These are phyloP conservation scores for Eimeria praecox DNA, from an alignment of 169 alveolate genomes.

Conservation along the genomic window DNA sequence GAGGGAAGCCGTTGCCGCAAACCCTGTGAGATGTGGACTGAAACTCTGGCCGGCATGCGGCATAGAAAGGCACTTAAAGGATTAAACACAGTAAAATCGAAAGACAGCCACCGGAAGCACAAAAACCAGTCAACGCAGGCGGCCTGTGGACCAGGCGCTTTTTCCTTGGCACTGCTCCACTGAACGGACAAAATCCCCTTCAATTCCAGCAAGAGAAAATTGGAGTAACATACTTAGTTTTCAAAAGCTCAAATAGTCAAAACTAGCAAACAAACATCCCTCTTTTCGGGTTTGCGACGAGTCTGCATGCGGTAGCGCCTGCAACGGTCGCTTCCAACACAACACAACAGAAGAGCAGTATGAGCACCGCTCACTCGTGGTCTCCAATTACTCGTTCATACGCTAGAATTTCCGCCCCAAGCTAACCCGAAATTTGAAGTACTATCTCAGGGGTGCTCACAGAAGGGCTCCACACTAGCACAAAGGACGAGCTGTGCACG, in stretches of 20 bases:
- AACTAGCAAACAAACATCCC: background rate
- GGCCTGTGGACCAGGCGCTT: background rate
- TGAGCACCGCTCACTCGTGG: background rate
- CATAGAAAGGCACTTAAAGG: background rate
- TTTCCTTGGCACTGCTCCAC: background rate
- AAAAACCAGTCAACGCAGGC: background rate
- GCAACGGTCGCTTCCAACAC: background rate
- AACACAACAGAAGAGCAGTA: background rate
- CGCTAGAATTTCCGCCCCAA: background rate
- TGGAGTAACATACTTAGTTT: background rate
- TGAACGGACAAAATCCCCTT: background rate
- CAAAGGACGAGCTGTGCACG: background rate
- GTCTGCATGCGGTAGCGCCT: slow-evolving; percentile 27
- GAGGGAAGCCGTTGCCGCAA: background rate
- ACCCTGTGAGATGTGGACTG: background rate
- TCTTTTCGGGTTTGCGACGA: background rate
- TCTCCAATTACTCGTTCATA: background rate
- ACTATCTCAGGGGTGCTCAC: background rate
- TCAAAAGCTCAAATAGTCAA: background rate
- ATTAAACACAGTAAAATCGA: background rate
- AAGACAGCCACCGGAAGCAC: background rate
- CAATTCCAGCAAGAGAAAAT: background rate
- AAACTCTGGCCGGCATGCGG: background rate
- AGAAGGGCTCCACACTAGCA: too few species aligned
- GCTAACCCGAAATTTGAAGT: background rate